These are phyloP conservation scores for Thelephora ganbajun DNA, from an alignment of 768 basidiomycete species.

Conservation along the genomic window DNA sequence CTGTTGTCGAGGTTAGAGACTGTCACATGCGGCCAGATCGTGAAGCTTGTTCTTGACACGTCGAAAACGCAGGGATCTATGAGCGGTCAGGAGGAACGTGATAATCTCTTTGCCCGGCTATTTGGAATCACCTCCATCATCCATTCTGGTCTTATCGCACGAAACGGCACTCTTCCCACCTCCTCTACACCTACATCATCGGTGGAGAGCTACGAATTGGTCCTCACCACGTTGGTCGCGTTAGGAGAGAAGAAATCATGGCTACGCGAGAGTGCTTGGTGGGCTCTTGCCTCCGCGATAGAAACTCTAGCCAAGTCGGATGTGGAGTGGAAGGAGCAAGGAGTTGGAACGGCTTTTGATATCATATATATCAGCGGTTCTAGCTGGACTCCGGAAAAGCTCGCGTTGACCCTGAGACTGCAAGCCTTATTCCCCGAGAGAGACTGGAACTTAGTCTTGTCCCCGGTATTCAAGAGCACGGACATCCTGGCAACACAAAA, in stretches of 20 bases:
- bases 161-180: slow-evolving; percentile 36
- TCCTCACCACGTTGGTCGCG: slow-evolving; percentile 44
- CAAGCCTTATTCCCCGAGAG: slow-evolving; percentile 44
- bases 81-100: slow-evolving; percentile 87
- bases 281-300: slow-evolving; percentile 53
- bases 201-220: slow-evolving; percentile 41
- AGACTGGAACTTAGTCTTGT: slow-evolving; percentile 51
- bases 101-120: slow-evolving; percentile 80
- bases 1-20: slow-evolving; percentile 67
- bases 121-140: slow-evolving; percentile 82
- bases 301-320: slow-evolving; percentile 43
- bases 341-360: slow-evolving; percentile 34
- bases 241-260: slow-evolving; percentile 80
- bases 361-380: slow-evolving; percentile 37
- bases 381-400: slow-evolving; percentile 79
- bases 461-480: slow-evolving; percentile 65
- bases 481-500: slow-evolving; percentile 62
- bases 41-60: slow-evolving; percentile 58
- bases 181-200: slow-evolving; percentile 41
- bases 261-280: slow-evolving; percentile 87
- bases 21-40: slow-evolving; percentile 62
- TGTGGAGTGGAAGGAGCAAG: slow-evolving; percentile 61
- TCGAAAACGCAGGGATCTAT: slow-evolving; percentile 63
- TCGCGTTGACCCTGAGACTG: slow-evolving; percentile 65
- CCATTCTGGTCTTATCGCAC: slow-evolving; percentile 71